Base-by-base conservation (phyloP, 2,329 filamentous ascomycete species). In the Helicocarpus griseus region DNA sequence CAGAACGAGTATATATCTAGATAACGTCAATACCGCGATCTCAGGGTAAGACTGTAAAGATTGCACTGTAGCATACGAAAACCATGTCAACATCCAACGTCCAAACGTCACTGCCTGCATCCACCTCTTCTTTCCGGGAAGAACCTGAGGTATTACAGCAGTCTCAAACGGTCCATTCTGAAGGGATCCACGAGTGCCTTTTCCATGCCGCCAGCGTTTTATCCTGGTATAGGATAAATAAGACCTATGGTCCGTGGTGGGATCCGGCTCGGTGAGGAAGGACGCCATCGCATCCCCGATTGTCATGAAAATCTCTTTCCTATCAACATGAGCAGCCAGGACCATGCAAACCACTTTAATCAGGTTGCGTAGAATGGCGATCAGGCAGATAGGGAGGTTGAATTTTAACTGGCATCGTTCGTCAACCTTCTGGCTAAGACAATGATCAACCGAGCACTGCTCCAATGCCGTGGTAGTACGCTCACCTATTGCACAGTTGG, bases 251-350 rank as follows among this genome's bases (percentile, higher is more conserved):
- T 56, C 47, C 1, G 64, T 69, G 1, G 56, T 63, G 0, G 50
- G 51, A 54, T 71, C 69, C 0, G 61, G 63, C 4, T 54, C 29
- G 21, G 56, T 56, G 2, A 71, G 54, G 41, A 71, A 73, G 0
- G 67, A 69, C 7, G 63, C 58, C 9, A 71, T 61, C 0, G 64
- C 66, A 54, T 71, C 68, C 5, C 69, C 69, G 2, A 65, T 57
- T 21, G 48, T 49, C 24, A 43, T n/a, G 1, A 49, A 14, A 2
- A 41, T 22, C 17, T 49, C 38, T n/a, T 14, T 26, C 19, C 36
- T 40, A 3, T 22, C 7, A 28, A 22, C 36, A 17, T 22, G 17
- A n/a, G 38, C 35, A 7, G 48, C 14, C 8, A 44, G 29, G 33
- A 43, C 39, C 17, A 48, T 54, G 52, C 29, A 54, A 26, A 39